Evolutionary conservation across 2,329 filamentous ascomycete species (phyloP), one percentile per base, ranked within the genome.

Genomic region (Nemania diffusa): DNA sequence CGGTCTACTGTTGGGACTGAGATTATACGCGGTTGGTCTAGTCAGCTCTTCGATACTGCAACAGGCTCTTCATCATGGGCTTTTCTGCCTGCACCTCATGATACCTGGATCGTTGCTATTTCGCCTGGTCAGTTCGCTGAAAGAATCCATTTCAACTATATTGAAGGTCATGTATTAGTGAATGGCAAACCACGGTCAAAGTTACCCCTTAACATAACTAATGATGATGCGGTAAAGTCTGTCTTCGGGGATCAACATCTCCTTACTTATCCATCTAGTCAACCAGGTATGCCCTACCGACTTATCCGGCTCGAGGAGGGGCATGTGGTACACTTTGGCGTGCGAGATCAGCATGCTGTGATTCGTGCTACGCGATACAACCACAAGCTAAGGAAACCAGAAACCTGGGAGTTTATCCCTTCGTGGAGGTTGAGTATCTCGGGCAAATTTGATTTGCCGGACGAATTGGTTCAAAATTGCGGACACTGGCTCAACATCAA

Each of bases 401-500:
- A 58, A 1, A 22, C 81, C 0, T 73, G 79, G 0, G 78, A 83
- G 55, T 76, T 79, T 9, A 69, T 84, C 1, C 80, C 80, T 0
- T 60, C 72, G 0, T 13, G 65, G 0, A 40, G 74, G 0, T 81
- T 84, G 32, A 68, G 52, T 0, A 64, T 69, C 0, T 6, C 22
- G 0, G 9, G 40, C 0, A 71, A 24, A 7, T 82, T 78, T 34
- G 88, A 90, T 69, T 74, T 91, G 0, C 90, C 90, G 0, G 69
- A 68, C 0, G 76, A 81, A 1, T 77, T 92, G 0, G 67, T 89
- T 0, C 74, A 84, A 0, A 77, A 82, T 5, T 90, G 86, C 53
- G 79, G 84, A 0, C 89, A 92, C 67, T 92, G 89, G 88, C 77
- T 91, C 0, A 79, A 91, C 48, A 13, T 89, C 0, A 55, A 29